Conservation (phyloP, 768 basidiomycete species). For the Leccinum variicolor region DNA sequence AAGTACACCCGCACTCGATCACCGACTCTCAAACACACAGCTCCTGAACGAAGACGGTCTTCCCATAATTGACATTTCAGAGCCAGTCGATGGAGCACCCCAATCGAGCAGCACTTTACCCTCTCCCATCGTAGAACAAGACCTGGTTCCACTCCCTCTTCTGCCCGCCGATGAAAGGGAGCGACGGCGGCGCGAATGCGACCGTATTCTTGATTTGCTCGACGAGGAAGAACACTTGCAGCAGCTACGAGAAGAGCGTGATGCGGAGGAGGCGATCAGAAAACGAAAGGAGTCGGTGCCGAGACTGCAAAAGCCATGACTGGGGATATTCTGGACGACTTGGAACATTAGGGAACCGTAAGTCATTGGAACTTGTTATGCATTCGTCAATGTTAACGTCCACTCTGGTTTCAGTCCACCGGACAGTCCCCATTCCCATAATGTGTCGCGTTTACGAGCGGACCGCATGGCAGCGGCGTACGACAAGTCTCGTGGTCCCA, state of each 20-base stretch:
- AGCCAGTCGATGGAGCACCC: conserved; percentile 40
- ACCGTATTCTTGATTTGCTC: conserved; percentile 61
- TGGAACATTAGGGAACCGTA: conserved; percentile 46
- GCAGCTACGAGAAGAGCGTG: conserved; percentile 38
- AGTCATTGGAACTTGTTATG: conserved; percentile 14
- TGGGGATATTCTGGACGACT: conserved; percentile 40
- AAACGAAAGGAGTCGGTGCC: conserved; percentile 51
- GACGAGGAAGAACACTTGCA: conserved; percentile 66
- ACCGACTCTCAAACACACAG: conserved; percentile 36
- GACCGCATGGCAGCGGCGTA: conserved; percentile 50
- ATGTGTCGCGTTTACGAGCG: conserved; percentile 69
- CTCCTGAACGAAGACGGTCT: conserved; percentile 74
- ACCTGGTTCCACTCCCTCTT: conserved; percentile 44
- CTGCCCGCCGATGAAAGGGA: conserved; percentile 47
- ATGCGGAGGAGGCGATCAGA: conserved; percentile 44
- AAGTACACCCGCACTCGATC: conserved; percentile 17
- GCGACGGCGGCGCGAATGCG: conserved; percentile 53
- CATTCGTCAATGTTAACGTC: conserved; percentile 1
- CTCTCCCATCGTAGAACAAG: conserved; percentile 36
- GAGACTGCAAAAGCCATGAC: conserved; percentile 51
- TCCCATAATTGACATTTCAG: conserved; percentile 75
- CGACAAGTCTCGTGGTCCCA: conserved; percentile 33
- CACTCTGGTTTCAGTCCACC: conserved; percentile 29
- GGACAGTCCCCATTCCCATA: conserved; percentile 51
- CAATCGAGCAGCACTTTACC: conserved; percentile 18